These are phyloP conservation scores for Cyclotella atomus DNA, from an alignment of 108 stramenopile genomes.

Conservation along the genomic window DNA sequence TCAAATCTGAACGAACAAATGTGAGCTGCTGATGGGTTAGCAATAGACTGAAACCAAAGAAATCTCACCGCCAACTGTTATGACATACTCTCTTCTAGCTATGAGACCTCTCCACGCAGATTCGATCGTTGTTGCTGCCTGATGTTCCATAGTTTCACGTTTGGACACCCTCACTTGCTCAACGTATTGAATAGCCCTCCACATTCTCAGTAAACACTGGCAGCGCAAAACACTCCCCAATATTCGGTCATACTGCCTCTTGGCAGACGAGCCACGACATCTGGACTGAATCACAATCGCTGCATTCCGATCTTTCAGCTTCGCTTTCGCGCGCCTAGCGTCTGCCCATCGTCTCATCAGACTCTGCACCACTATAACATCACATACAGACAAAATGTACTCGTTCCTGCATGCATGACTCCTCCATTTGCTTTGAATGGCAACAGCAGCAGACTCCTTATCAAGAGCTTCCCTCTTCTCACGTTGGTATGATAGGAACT, in stretches of 20 bases:
- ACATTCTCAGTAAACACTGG: slow-evolving; percentile 10
- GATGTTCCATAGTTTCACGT: neutral
- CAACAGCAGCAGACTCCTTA: slow-evolving; percentile 14
- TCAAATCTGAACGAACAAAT: neutral
- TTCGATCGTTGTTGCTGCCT: neutral
- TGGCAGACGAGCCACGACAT: slow-evolving; percentile 1
- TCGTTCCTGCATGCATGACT: slow-evolving; percentile 61
- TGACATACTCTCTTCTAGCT: neutral
- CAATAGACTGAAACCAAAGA: neutral
- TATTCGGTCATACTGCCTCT: slow-evolving; percentile 46
- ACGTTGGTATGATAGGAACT: neutral
- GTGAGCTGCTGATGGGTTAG: neutral
- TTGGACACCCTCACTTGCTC: neutral
- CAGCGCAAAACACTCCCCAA: slow-evolving; percentile 11
- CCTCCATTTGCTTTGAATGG: slow-evolving; percentile 66
- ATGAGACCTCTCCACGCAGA: slow-evolving; percentile 6
- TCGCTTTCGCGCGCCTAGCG: neutral
- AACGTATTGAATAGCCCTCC: neutral
- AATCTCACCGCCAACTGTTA: neutral
- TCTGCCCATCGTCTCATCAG: slow-evolving; percentile 34
- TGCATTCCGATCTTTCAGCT: slow-evolving; percentile 11
- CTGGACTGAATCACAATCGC: slow-evolving; percentile 41
- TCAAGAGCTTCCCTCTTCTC: neutral
- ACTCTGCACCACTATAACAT: slow-evolving; percentile 61
- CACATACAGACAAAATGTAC: slow-evolving; percentile 58